Evolutionary conservation across 1,139 yeast genomes (phyloP).

Genomic region (Yamadazyma trypodendri): DNA sequence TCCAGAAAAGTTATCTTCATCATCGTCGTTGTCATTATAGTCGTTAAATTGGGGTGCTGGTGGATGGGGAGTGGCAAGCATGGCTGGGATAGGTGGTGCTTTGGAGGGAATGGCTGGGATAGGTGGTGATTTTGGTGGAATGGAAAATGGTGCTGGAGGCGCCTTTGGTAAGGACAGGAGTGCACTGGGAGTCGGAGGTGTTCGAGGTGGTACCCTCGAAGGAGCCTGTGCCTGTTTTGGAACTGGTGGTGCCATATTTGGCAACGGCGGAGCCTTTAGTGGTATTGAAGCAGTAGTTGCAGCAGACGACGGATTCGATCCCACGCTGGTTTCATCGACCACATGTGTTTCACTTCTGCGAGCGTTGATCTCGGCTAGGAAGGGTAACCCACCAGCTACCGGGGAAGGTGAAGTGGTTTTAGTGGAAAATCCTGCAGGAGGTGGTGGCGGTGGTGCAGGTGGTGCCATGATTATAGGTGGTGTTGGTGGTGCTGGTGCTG

Average conservation of each 20-base stretch:
- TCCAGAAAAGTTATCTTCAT: slow-evolving; percentile 8
- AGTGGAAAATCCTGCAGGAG: slow-evolving; percentile 14
- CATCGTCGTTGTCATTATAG: slow-evolving; percentile 1
- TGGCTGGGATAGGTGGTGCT: slow-evolving; percentile 12
- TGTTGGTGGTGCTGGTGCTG: slow-evolving; percentile 10
- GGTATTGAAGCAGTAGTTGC: slow-evolving; percentile 13
- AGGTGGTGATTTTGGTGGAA: slow-evolving; percentile 8
- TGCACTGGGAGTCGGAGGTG: too few relatives aligned
- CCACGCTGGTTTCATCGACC: slow-evolving; percentile 30
- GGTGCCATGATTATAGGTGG: slow-evolving; percentile 12
- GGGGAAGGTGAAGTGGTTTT: slow-evolving; percentile 17
- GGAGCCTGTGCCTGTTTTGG: slow-evolving; percentile 10
- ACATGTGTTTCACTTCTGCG: slow-evolving; percentile 37
- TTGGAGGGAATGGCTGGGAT: slow-evolving; percentile 5
- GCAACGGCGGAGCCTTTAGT: slow-evolving; percentile 7
- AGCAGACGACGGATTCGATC: slow-evolving; percentile 16
- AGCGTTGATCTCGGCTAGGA: slow-evolving; percentile 42
- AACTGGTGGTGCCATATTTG: slow-evolving; percentile 10
- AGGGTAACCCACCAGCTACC: slow-evolving; percentile 32
- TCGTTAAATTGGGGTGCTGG: not conserved
- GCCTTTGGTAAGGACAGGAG: too few relatives aligned
- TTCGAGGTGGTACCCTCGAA: slow-evolving; percentile 16
- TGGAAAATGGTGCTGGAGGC: slow-evolving; percentile 14
- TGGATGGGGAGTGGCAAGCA: slow-evolving; percentile 16
- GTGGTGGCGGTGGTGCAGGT: slow-evolving; percentile 17